phyloP scores from a whole-genome alignment of 202 grass and related monocot species.

The Saccharum hybrid region DNA sequence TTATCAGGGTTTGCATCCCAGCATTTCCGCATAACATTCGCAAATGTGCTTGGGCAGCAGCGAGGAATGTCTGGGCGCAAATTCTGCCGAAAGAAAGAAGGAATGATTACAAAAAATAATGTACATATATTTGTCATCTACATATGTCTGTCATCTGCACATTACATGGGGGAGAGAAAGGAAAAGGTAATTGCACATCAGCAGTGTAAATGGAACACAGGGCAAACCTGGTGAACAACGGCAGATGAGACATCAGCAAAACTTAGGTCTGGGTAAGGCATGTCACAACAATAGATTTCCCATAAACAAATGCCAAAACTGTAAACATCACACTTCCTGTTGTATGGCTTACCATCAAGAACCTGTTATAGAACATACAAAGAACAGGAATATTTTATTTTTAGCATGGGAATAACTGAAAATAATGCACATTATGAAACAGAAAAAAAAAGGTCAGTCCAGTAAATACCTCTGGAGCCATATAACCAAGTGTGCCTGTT shows the following conservation, averaged over 20 bases:
- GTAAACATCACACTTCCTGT: constrained; percentile 94
- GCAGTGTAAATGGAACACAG: constrained; percentile 7
- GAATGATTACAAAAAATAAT: not conserved
- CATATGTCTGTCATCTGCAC: not conserved
- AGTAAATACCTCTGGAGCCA: constrained; percentile 87
- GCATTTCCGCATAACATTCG: constrained; percentile 87
- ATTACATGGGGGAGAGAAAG: not conserved
- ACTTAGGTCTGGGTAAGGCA: constrained; percentile 94
- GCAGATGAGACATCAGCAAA: constrained; percentile 91
- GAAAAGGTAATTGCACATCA: not conserved
- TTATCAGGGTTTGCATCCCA: constrained; percentile 93
- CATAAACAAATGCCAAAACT: constrained; percentile 98
- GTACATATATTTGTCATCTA: too few species aligned
- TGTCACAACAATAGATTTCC: constrained; percentile 99
- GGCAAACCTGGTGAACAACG: constrained; percentile 84
- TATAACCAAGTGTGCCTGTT: constrained; percentile 95
- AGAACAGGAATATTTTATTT: not conserved
- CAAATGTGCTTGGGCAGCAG: constrained; percentile 72
- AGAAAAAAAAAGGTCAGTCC: not conserved
- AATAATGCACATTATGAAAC: not conserved
- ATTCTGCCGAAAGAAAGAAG: constrained; percentile 57
- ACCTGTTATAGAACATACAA: constrained; percentile 56
- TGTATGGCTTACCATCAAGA: constrained; percentile 96
- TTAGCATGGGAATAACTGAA: constrained; percentile 11
- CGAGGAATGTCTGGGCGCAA: constrained; percentile 85